Evolutionary conservation across 2,329 filamentous ascomycete species (phyloP), one percentile per base, ranked within the genome.

Genomic region (Plenodomus lindquistii): DNA sequence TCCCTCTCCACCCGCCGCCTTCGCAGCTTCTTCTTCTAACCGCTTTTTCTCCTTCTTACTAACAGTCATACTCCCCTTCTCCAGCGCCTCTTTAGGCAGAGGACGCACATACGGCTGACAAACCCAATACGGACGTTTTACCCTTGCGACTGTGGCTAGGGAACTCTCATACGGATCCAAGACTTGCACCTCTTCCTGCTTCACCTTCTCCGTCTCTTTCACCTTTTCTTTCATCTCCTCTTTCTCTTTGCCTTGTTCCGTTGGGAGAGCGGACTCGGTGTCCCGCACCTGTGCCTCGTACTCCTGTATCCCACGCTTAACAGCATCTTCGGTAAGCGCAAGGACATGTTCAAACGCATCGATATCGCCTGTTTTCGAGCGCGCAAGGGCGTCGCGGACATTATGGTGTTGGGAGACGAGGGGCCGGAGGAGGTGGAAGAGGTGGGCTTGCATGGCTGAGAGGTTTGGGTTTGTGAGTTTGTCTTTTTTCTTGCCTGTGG

Each of bases 361-460:
- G 45, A 97, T 84, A 59, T 96, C 88, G 29, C 88, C 88, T 0
- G 83, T 79, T 17, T 81, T 76, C 15, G 81, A 83, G 52, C 79
- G 79, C 0, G 90, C 92, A 2, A 99, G 81, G n/a, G 86, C 83
- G 67, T 97, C 91, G 24, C 94, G 84, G 24, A 97, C 85, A 58
- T 94, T 82, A 19, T 89, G 92, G 72, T 97, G 89, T 53, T 80
- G 82, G 2, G 85, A 79, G 27, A 99, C 85, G 19, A 97, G 82
- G 24, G 93, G 86, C 15, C 93, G 84, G 18, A 97, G 81, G 20
- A 99, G 82, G 70, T 96, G 89, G 78, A 99, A 99, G 37, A 97
- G 82, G 72, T 99, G 94, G 0, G 91, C 85, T 72, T 97, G 92
- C 80, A 97, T 89, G 27, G 85, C 85, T 10, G 82, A 79, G 40